A percentile compares a stretch with the other conserved stretches of the same genome.
These are phyloP conservation scores for Colletotrichum brevisporum DNA, from an alignment of 2,329 filamentous ascomycete genomes.

Conservation along the genomic window DNA sequence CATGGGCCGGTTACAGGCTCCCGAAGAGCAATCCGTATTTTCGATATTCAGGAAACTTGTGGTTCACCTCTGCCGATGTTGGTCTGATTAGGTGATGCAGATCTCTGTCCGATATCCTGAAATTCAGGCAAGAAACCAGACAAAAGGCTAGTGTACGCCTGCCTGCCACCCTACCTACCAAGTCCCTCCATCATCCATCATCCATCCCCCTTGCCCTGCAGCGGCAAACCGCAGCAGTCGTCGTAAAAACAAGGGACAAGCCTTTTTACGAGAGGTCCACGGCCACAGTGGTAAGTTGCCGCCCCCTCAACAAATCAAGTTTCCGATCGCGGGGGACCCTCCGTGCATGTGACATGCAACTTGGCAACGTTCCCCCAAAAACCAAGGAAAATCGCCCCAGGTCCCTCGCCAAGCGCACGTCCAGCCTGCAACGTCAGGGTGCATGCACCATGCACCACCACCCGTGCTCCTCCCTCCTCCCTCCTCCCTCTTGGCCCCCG, in stretches of 20 bases:
- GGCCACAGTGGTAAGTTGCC: constrained; percentile 14
- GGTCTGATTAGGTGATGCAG: constrained; percentile 6
- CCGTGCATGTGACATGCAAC: constrained; percentile 38
- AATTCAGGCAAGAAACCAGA: neutral
- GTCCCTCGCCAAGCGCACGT: constrained; percentile 36
- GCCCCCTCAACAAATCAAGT: constrained; percentile 31
- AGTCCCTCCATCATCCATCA: neutral
- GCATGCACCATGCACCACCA: constrained; percentile 26
- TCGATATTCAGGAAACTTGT: constrained; percentile 7
- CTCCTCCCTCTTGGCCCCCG: constrained; percentile 19
- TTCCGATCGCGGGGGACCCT: constrained; percentile 37
- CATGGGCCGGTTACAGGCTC: constrained; percentile 8
- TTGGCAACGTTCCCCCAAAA: constrained; percentile 38
- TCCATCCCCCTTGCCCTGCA: constrained; percentile 14
- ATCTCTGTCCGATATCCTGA: constrained; percentile 1
- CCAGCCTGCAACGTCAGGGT: constrained; percentile 39
- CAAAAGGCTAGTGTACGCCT: too few species aligned
- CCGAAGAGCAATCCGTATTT: constrained; percentile 5
- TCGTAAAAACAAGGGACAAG: constrained; percentile 33
- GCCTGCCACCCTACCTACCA: too few species aligned
- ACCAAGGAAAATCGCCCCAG: constrained; percentile 38
- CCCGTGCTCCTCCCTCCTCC: constrained; percentile 1
- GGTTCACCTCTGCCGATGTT: constrained; percentile 11
- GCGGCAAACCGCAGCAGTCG: constrained; percentile 2
- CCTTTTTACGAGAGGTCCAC: constrained; percentile 24